phyloP scores from a whole-genome alignment of 2,329 filamentous ascomycete species.

The Pestalotiopsis sp. region DNA sequence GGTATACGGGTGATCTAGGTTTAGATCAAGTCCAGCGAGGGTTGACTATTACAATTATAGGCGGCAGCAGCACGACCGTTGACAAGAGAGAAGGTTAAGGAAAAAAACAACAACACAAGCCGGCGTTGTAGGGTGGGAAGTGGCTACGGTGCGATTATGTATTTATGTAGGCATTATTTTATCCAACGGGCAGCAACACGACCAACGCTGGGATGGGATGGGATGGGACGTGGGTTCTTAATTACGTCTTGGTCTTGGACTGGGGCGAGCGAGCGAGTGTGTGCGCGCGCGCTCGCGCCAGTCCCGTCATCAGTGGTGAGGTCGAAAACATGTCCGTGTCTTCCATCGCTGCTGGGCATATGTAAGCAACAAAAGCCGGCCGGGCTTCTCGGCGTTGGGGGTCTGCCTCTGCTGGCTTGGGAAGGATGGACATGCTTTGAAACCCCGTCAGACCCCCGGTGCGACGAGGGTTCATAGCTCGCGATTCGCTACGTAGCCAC shows the following conservation, averaged over 20 bases:
- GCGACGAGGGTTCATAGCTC: not conserved
- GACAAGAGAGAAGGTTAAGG: not conserved
- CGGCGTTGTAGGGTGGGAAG: conserved; percentile 7
- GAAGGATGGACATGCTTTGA: not conserved
- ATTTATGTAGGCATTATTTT: too few relatives aligned
- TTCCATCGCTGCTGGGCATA: not conserved
- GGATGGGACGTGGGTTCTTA: too few relatives aligned
- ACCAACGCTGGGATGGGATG: too few relatives aligned
- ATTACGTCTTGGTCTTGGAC: too few relatives aligned
- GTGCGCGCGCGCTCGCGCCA: not conserved
- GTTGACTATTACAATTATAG: too few relatives aligned
- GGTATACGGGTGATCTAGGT: too few relatives aligned
- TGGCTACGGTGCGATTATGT: not conserved
- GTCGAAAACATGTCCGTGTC: not conserved
- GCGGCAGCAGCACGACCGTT: too few relatives aligned
- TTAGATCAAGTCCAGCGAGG: too few relatives aligned
- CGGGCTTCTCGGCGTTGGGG: not conserved
- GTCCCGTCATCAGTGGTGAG: not conserved
- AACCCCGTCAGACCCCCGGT: not conserved
- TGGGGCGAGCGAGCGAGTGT: too few relatives aligned
- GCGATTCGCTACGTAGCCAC: conserved; percentile 2
- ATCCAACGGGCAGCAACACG: not conserved
- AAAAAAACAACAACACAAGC: not conserved
- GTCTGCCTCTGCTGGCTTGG: not conserved
- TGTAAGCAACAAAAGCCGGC: not conserved